Percentiles rank a stretch among this genome's conserved stretches.
Conservation (phyloP, 2,329 filamentous ascomycete species). For the Orbilia javanica region DNA sequence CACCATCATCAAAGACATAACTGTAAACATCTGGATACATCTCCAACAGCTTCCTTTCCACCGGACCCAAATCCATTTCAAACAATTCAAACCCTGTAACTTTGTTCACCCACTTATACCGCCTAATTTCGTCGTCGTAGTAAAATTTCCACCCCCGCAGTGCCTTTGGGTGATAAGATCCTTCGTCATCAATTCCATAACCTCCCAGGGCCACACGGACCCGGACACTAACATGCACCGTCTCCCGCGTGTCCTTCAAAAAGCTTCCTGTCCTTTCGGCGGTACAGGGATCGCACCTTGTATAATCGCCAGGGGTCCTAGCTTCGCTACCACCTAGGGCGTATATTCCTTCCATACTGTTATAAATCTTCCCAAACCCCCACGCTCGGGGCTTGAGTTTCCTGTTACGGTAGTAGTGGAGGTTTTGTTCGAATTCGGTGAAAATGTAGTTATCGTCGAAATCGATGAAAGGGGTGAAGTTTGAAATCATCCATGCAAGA, state of each 20-base stretch:
- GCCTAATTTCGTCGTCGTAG: slow-evolving; percentile 26
- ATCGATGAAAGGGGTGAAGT: slow-evolving; percentile 43
- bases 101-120: slow-evolving; percentile 53
- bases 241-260: slow-evolving; percentile 46
- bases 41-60: slow-evolving; percentile 40
- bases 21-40: slow-evolving; percentile 48
- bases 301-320: slow-evolving; percentile 47
- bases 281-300: slow-evolving; percentile 28
- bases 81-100: slow-evolving; percentile 29
- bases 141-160: slow-evolving; percentile 37
- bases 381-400: slow-evolving; percentile 46
- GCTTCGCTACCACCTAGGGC: slow-evolving; percentile 45
- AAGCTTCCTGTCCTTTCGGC: slow-evolving; percentile 38
- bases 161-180: slow-evolving; percentile 33
- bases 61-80: slow-evolving; percentile 42
- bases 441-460: slow-evolving; percentile 49
- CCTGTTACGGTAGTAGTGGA: slow-evolving; percentile 27
- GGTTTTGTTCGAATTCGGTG: slow-evolving; percentile 46
- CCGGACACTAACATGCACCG: slow-evolving; percentile 43
- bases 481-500: slow-evolving; percentile 55
- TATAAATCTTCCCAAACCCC: slow-evolving; percentile 53
- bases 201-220: slow-evolving; percentile 32
- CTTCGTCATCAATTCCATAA: slow-evolving; percentile 50
- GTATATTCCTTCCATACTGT: slow-evolving; percentile 52
- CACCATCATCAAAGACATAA: slow-evolving; percentile 38